Conservation (phyloP, 345 rosid genomes). For the Eucalyptus camaldulensis region DNA sequence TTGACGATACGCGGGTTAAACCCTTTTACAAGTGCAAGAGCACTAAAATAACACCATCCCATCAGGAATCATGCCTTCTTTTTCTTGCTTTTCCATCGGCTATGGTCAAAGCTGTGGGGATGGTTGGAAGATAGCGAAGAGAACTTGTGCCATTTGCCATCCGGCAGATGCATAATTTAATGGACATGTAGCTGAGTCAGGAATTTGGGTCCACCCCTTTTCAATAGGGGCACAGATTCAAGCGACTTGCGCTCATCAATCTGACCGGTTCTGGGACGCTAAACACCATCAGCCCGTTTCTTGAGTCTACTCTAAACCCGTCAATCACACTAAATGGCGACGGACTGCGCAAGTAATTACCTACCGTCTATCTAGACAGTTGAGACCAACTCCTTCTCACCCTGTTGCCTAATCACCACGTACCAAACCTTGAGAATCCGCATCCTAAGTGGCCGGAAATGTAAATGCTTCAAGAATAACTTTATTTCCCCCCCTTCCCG, state of each 20-base stretch:
- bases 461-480: neutral
- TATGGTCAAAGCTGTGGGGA: neutral
- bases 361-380: neutral
- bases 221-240: neutral
- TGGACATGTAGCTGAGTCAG: neutral
- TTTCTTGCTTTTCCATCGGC: neutral
- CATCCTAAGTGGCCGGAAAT: neutral
- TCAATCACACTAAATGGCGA: neutral
- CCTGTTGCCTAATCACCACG: neutral
- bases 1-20: neutral
- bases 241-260: neutral
- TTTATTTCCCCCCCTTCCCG: neutral
- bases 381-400: neutral
- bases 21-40: neutral
- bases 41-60: neutral
- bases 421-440: neutral
- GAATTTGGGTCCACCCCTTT: neutral
- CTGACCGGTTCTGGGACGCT: neutral
- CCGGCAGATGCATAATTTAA: neutral
- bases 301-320: neutral
- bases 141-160: neutral
- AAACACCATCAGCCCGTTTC: neutral
- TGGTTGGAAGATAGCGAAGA: neutral
- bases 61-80: neutral
- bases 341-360: neutral